These are phyloP conservation scores for Beauveria sp. DNA, from an alignment of 2,329 filamentous ascomycete genomes.

Conservation along the genomic window DNA sequence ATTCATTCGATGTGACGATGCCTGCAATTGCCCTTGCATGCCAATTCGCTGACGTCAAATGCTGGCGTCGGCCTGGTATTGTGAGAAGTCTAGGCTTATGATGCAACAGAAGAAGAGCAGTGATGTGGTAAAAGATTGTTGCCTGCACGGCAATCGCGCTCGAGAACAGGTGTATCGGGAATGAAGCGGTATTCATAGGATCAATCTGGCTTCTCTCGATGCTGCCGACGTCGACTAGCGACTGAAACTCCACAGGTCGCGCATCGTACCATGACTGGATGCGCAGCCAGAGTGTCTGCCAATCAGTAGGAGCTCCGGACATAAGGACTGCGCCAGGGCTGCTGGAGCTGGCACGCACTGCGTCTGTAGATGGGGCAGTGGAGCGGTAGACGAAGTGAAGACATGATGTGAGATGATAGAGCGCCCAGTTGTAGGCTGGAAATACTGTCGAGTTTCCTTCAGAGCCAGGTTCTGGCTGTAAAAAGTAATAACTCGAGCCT, in stretches of 20 bases:
- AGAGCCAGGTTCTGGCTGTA: neutral
- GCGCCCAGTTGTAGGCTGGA: neutral
- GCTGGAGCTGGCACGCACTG: neutral
- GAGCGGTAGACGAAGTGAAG: neutral
- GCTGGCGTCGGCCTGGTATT: constrained; percentile 6
- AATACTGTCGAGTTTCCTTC: neutral
- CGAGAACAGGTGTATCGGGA: constrained; percentile 17
- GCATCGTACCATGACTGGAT: constrained; percentile 16
- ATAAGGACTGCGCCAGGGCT: neutral
- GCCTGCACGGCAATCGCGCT: constrained; percentile 16
- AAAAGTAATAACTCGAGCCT: neutral
- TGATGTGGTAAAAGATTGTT: constrained; percentile 17
- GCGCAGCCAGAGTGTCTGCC: constrained; percentile 14
- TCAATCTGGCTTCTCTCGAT: constrained; percentile 17
- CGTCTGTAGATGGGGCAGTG: neutral
- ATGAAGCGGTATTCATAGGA: constrained; percentile 13
- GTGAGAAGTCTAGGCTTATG: constrained; percentile 17
- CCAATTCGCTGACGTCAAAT: constrained; percentile 18
- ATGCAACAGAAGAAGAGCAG: constrained; percentile 16
- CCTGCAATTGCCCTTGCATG: constrained; percentile 24
- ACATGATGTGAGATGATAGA: neutral
- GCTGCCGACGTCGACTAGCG: constrained; percentile 15
- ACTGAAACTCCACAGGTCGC: constrained; percentile 13
- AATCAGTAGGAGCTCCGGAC: neutral
- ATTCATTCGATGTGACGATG: constrained; percentile 21